These are phyloP conservation scores for Cyphellophora attinorum DNA, from an alignment of 2,329 filamentous ascomycete species.

Conservation along the genomic window DNA sequence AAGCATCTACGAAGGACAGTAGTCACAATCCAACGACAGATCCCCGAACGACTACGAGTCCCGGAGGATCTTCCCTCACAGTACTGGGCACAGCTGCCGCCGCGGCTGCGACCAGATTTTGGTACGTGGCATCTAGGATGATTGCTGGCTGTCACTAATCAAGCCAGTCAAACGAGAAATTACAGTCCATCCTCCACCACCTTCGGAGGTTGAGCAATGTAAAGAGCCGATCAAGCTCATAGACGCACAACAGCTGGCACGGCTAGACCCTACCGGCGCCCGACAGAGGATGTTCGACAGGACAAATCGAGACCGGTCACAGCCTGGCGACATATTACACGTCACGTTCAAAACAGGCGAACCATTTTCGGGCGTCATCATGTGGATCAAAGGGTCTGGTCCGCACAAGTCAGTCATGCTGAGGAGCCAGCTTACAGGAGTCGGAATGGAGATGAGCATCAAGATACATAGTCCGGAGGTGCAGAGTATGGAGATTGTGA, in stretches of 20 bases:
- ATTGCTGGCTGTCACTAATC: too few relatives aligned
- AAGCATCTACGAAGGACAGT: too few relatives aligned
- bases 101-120: slow-evolving; percentile 26
- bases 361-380: slow-evolving; percentile 78
- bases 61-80: slow-evolving; percentile 31
- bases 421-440: slow-evolving; percentile 73
- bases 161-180: slow-evolving; percentile 38
- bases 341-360: slow-evolving; percentile 78
- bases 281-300: slow-evolving; percentile 70
- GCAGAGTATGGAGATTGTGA: slow-evolving; percentile 84
- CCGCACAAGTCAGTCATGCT: slow-evolving; percentile 82
- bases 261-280: slow-evolving; percentile 76
- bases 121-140: too few relatives aligned
- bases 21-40: slow-evolving; percentile 37
- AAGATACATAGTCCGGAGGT: slow-evolving; percentile 91
- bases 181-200: slow-evolving; percentile 42
- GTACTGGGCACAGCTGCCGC: slow-evolving; percentile 33
- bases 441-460: slow-evolving; percentile 94
- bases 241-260: slow-evolving; percentile 57
- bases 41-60: slow-evolving; percentile 29
- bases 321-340: slow-evolving; percentile 82
- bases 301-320: slow-evolving; percentile 66
- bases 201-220: slow-evolving; percentile 26
- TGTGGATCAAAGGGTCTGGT: slow-evolving; percentile 79
- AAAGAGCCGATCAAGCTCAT: slow-evolving; percentile 59